Base-by-base conservation (phyloP, 768 basidiomycete genomes). In the Agrocybe praecox region DNA sequence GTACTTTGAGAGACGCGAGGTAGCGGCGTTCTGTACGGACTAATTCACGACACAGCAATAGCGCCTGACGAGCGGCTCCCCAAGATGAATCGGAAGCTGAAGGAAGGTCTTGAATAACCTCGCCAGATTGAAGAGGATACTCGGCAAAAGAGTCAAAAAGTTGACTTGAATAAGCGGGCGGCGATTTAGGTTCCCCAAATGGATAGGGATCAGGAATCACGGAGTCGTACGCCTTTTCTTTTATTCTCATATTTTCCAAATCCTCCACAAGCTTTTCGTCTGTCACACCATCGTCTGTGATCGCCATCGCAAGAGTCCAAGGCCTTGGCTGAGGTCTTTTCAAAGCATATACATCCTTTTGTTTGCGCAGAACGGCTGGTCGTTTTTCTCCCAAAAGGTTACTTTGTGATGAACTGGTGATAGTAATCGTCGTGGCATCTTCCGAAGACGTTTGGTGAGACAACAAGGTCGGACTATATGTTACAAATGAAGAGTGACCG, bases 191-290 rank as follows among this genome's bases (percentile, higher is more conserved):
- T 44, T 65, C 17, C 34, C 64, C 59, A 18, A 55, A 50, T 43
- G 53, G 52, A 44, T 56, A 60, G 22, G 53, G 42, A 50, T 50
- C 65, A 50, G 55, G 58, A 46, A 51, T 54, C 9, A 51, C 26
- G 33, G 42, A 24, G 9, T 44, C 49, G 7, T 33, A 40, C 24
- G 47, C 53, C 36, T 53, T 61, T 51, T 56, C 67, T 56, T 61
- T 65, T 46, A 60, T 67, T 64, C 63, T 55, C 60, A 83, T 76
- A 19, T 67, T 67, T 63, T 85, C 83, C 22, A 85, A 71, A 46
- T 73, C 73, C 47, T 77, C 69, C 6, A 84, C 74, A 11, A 85
- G 69, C 33, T 71, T 75, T 60, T 82, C 82, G 63, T 85, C 81
- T 2, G 81, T 74, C 48, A 83, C 71, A 17, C 68, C 76, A 23